Base-by-base conservation (phyloP, 306 rosid species). In the Castanopsis chinensis region DNA sequence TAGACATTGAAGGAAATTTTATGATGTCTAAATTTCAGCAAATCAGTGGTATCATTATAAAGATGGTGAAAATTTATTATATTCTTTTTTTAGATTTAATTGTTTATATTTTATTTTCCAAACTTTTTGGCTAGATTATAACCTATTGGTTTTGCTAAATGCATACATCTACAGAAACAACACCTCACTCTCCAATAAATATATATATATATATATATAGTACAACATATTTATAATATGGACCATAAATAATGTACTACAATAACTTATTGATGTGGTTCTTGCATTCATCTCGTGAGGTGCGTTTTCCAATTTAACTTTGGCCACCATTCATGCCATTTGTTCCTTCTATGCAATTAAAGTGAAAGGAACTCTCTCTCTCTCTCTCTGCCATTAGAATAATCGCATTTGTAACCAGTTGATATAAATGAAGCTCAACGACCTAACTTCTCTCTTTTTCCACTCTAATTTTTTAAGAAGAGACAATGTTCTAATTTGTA, bases 401-500 rank as follows among this genome's bases (percentile, higher is more conserved):
- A 80, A 73, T 76, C 71, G 19, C 56, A 71, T 33, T 33, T 49
- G 61, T 51, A 81, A 79, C 83, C 71, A 71, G 85, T 88, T 83
- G 73, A 54, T 79, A 84, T 80, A 57, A 88, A 82, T 68, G 79
- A 76, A 84, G 84, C 68, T 76, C 58, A 68, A 79, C 86, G 53
- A 52, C 79, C 83, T 60, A 75, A 76, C 75, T 69, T 68, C 60
- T 76, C 41, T 12, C 11, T 28, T 41, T 60, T 59, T 33, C 71
- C 51, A 71, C 82, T 35, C 54, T 76, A 77, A 75, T 81, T 41
- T 11, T 73, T 76, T 64, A 63, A 43, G 35, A 70, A 60, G 70
- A 27, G 82, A 82, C 80, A 77, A 80, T n/a, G 23, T 45, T 72
- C 49, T 69, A 25, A 57, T 78, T 72, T 33, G 23, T 78, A 69